These are phyloP conservation scores for Curvularia lunata DNA, from an alignment of 2,329 filamentous ascomycete genomes.

Conservation along the genomic window DNA sequence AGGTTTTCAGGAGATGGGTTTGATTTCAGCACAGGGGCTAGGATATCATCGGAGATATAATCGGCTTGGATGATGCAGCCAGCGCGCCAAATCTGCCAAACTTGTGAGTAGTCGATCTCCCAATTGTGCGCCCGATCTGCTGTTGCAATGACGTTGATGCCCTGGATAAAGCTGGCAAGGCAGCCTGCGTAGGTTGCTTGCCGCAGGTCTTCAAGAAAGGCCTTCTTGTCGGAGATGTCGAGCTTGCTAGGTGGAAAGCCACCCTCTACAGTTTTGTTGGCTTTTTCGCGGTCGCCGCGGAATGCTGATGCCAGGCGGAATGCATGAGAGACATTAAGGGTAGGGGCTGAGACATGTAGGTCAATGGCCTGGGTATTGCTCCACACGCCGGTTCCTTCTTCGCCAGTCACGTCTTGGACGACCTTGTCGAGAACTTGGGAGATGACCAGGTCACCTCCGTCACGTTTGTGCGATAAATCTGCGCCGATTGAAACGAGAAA, in stretches of 20 bases:
- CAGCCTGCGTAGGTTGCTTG: slow-evolving; percentile 67
- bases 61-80: slow-evolving; percentile 76
- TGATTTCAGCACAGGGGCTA: slow-evolving; percentile 55
- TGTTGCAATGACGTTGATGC: slow-evolving; percentile 67
- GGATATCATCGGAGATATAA: slow-evolving; percentile 64
- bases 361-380: slow-evolving; percentile 66
- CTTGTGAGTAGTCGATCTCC: slow-evolving; percentile 60
- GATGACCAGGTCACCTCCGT: slow-evolving; percentile 58
- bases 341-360: slow-evolving; percentile 68
- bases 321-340: slow-evolving; percentile 67
- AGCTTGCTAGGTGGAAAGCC: slow-evolving; percentile 51
- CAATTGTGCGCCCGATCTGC: slow-evolving; percentile 66
- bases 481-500: slow-evolving; percentile 69
- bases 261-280: slow-evolving; percentile 56
- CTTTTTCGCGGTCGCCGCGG: slow-evolving; percentile 60
- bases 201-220: slow-evolving; percentile 65
- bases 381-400: slow-evolving; percentile 73
- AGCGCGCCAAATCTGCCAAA: slow-evolving; percentile 69
- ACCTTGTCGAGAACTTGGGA: slow-evolving; percentile 72
- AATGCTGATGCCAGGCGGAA: slow-evolving; percentile 69
- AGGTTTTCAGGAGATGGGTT: slow-evolving; percentile 53
- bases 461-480: slow-evolving; percentile 64
- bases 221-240: slow-evolving; percentile 40
- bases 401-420: slow-evolving; percentile 70
- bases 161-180: slow-evolving; percentile 68